A percentile compares a stretch with the other conserved stretches of the same genome.
Evolutionary conservation across 495 filamentous ascomycete genomes (phyloP).

Genomic region (Penicillium cinerascens): DNA sequence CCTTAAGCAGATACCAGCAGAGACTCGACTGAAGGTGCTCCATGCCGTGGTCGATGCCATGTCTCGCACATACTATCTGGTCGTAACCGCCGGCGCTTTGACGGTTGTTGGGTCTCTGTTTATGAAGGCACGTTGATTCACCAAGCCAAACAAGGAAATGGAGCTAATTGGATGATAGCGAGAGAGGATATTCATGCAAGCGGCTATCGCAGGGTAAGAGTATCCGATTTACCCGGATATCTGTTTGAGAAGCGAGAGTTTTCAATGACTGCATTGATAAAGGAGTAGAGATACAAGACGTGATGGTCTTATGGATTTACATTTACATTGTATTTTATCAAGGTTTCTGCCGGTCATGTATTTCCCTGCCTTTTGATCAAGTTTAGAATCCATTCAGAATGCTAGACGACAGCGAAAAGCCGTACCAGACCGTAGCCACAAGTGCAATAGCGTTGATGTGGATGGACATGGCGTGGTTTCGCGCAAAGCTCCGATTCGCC

Average conservation of each 20-base stretch:
- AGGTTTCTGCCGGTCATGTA: background rate
- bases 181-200: constrained; percentile 16
- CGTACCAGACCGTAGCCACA: constrained; percentile 49
- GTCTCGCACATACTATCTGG: constrained; percentile 48
- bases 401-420: constrained; percentile 39
- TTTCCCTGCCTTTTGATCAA: background rate
- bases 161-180: constrained; percentile 2
- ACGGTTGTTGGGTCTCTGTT: constrained; percentile 38
- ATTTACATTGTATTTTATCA: background rate
- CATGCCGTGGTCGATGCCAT: constrained; percentile 49
- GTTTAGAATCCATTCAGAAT: constrained; percentile 7
- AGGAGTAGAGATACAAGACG: background rate
- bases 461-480: constrained; percentile 53
- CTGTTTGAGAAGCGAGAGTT: background rate
- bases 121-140: constrained; percentile 40
- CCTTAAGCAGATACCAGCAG: constrained; percentile 31
- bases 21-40: constrained; percentile 36
- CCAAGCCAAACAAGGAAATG: background rate
- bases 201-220: background rate
- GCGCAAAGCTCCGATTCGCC: constrained; percentile 43
- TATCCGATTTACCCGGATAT: background rate
- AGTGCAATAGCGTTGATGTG: constrained; percentile 53
- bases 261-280: background rate
- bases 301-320: background rate
- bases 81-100: constrained; percentile 46